Evolutionary conservation across 2,329 filamentous ascomycete species (phyloP).

Genomic region (Elsinoe arachidis): DNA sequence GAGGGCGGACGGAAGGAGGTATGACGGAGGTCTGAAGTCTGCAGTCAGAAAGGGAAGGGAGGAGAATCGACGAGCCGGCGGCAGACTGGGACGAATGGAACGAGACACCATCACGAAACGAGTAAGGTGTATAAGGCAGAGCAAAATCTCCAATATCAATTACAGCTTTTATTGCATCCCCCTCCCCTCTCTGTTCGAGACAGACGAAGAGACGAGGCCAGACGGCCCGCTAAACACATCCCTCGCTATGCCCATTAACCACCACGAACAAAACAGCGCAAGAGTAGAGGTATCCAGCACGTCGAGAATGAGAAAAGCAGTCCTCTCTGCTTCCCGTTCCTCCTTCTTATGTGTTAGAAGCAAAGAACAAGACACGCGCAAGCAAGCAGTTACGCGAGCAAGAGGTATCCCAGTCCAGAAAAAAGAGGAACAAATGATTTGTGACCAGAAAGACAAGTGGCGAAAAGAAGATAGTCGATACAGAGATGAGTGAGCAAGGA

Average conservation of each 20-base stretch:
- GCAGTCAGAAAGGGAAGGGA: no score
- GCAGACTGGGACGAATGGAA: no score
- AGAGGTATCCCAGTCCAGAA: conserved; percentile 4
- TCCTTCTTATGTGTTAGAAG: neutral
- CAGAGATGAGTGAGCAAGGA: neutral
- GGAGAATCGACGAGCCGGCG: no score
- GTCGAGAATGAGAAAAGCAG: neutral
- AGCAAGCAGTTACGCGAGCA: neutral
- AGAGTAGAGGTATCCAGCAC: neutral
- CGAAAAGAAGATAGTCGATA: conserved; percentile 12
- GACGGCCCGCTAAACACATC: neutral
- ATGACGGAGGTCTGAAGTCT: no score
- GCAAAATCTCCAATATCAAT: neutral
- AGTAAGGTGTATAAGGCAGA: no score
- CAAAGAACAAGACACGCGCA: neutral
- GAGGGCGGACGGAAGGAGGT: no score
- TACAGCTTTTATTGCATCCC: neutral
- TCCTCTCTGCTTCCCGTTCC: neutral
- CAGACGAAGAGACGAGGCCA: no score
- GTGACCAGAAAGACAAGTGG: neutral
- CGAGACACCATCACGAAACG: no score
- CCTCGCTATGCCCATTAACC: conserved; percentile 11
- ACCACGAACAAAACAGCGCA: neutral
- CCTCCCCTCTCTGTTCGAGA: no score
- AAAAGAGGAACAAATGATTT: neutral